Base-by-base conservation (phyloP, 2,329 filamentous ascomycete genomes). In the Dactylella cylindrospora region DNA sequence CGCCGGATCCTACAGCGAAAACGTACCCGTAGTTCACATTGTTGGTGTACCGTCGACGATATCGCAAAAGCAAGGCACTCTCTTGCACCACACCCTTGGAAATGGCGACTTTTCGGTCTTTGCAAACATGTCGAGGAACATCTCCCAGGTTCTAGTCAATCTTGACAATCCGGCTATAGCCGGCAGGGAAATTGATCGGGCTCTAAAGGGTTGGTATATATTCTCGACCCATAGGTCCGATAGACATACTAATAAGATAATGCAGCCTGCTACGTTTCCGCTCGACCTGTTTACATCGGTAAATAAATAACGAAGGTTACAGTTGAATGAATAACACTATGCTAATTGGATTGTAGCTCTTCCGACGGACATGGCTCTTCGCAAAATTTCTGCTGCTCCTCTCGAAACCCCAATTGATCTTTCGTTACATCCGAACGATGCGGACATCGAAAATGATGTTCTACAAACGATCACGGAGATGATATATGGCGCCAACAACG, bases 21-120 rank as follows among this genome's bases (percentile, higher is more conserved):
- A 81, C 67, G 83, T 87, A 1, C 84, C 85, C 1, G 76, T 90
- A 5, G 80, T 87, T 22, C 79, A 81, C 66, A 83, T 85, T 52
- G 82, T 85, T 32, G 78, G 78, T 8, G 75, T 75, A 17, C 78
- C 78, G 0, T 74, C 73, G 13, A 78, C 77, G 9, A 64, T 72
- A 12, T 75, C 75, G 4, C 77, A 80, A 67, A 73, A 72, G 53
- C 71, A 73, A 65, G 76, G 76, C 33, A 73, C 68, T 15, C 70
- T 80, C 23, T 72, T 82, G 47, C 85, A 89, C 71, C 85, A 88
- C 72, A 87, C 85, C 0, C 80, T 88, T 1, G 84, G 82, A 52
- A 86, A 88, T 67, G 85, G 88, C 59, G 85, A 94, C 74, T 94
- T 87, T 73, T 84, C 86, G 62, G 86, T 89, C 50, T 95, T 94